A percentile compares a stretch with the other conserved stretches of the same genome.
Conservation (phyloP, 23 red algal species). For the Porphyridium purpureum region DNA sequence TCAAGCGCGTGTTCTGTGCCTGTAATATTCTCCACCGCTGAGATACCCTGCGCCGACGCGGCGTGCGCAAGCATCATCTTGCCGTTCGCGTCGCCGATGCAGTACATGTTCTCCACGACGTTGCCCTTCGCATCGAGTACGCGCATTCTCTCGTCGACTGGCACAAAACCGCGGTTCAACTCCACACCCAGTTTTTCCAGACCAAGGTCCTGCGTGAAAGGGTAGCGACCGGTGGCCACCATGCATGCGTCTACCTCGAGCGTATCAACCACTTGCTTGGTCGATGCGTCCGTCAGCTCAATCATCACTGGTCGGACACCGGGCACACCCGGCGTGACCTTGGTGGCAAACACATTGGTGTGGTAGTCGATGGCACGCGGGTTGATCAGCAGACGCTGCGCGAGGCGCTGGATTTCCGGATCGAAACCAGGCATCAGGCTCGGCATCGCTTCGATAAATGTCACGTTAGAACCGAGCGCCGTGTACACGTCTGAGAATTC, state of each 20-base stretch:
- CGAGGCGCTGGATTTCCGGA: conserved; percentile 76
- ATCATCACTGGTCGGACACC: conserved; percentile 65
- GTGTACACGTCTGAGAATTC: conserved; percentile 98
- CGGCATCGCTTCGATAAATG: conserved; percentile 94
- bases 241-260: conserved; percentile 83
- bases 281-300: conserved; percentile 66
- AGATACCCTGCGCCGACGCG: conserved; percentile 86
- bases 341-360: conserved; percentile 82
- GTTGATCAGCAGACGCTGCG: conserved; percentile 73
- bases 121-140: conserved; percentile 46
- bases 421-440: conserved; percentile 97
- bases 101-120: conserved; percentile 59
- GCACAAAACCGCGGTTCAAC: conserved; percentile 74
- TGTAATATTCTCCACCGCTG: conserved; percentile 78
- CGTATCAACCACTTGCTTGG: conserved; percentile 29
- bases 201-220: conserved; percentile 71
- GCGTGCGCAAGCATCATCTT: conserved; percentile 99
- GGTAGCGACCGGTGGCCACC: conserved; percentile 80
- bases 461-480: conserved; percentile 86
- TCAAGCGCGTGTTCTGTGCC: conserved; percentile 42
- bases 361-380: conserved; percentile 78
- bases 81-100: conserved; percentile 94
- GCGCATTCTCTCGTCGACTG: conserved; percentile 86
- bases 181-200: conserved; percentile 52
- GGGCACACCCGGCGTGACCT: conserved; percentile 71